Evolutionary conservation across 2,329 filamentous ascomycete species (phyloP).

Genomic region (Alternaria arbusti): DNA sequence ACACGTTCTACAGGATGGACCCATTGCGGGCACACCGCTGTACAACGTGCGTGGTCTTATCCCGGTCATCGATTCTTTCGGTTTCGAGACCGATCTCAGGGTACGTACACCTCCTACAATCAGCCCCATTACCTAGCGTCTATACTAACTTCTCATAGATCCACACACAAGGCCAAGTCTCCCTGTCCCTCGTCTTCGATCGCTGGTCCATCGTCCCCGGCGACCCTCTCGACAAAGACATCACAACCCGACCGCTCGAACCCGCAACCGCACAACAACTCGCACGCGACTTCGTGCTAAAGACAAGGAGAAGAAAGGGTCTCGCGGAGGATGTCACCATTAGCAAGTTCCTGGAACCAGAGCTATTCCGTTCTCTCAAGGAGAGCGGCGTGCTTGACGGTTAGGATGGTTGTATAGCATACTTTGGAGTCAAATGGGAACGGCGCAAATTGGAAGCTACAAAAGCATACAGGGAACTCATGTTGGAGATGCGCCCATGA

Average conservation of each 20-base stretch:
- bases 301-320: conserved; percentile 92
- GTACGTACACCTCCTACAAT: conserved; percentile 24
- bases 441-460: not conserved
- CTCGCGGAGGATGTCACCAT: conserved; percentile 94
- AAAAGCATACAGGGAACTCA: conserved; percentile 2
- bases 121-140: not conserved
- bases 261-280: conserved; percentile 87
- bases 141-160: conserved; percentile 57
- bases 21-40: conserved; percentile 90
- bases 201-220: conserved; percentile 95
- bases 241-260: conserved; percentile 82
- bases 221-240: conserved; percentile 88
- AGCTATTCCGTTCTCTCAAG: conserved; percentile 85
- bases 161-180: conserved; percentile 91
- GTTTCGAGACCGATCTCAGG: conserved; percentile 95
- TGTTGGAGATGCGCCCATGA: not conserved
- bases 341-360: conserved; percentile 94
- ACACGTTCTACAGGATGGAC: conserved; percentile 92
- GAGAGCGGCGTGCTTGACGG: conserved; percentile 86
- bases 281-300: conserved; percentile 93
- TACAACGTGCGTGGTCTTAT: conserved; percentile 91
- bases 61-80: conserved; percentile 96
- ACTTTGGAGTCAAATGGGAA: conserved; percentile 16
- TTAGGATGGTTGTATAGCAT: conserved; percentile 19
- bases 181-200: conserved; percentile 91